Evolutionary conservation across 768 basidiomycete species (phyloP).

Genomic region (Russula vinacea): DNA sequence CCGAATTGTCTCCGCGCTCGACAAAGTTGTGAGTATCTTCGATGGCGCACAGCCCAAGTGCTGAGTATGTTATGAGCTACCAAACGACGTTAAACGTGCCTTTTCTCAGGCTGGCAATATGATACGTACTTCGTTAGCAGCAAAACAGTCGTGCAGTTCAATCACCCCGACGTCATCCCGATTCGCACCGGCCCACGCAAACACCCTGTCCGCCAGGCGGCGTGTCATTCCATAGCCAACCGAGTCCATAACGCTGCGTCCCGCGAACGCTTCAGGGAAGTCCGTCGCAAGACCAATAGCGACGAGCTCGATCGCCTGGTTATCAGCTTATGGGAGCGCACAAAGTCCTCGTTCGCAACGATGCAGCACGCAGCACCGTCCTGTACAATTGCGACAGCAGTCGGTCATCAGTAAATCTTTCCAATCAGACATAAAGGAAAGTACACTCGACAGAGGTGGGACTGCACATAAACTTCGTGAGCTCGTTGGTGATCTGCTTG

Average conservation of each 20-base stretch:
- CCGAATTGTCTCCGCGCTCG: slow-evolving; percentile 75
- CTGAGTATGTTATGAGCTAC: slow-evolving; percentile 78
- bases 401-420: background rate
- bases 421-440: background rate
- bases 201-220: slow-evolving; percentile 62
- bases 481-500: slow-evolving; percentile 64
- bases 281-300: slow-evolving; percentile 67
- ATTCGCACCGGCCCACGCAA: slow-evolving; percentile 62
- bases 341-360: slow-evolving; percentile 75
- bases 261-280: slow-evolving; percentile 58
- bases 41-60: slow-evolving; percentile 63
- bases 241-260: slow-evolving; percentile 70
- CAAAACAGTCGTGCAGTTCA: slow-evolving; percentile 85
- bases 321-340: slow-evolving; percentile 70
- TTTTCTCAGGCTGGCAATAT: background rate
- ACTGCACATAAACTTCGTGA: slow-evolving; percentile 85
- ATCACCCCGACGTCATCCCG: slow-evolving; percentile 78
- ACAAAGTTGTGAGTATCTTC: slow-evolving; percentile 73
- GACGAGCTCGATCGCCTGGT: slow-evolving; percentile 83
- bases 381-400: slow-evolving; percentile 36
- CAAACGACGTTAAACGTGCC: background rate
- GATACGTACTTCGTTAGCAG: slow-evolving; percentile 64
- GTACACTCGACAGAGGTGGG: slow-evolving; percentile 53
- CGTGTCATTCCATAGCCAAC: slow-evolving; percentile 80
- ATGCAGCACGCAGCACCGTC: slow-evolving; percentile 76